Evolutionary conservation across 805 yeast genomes (phyloP).

Genomic region (Spathaspora sp.): DNA sequence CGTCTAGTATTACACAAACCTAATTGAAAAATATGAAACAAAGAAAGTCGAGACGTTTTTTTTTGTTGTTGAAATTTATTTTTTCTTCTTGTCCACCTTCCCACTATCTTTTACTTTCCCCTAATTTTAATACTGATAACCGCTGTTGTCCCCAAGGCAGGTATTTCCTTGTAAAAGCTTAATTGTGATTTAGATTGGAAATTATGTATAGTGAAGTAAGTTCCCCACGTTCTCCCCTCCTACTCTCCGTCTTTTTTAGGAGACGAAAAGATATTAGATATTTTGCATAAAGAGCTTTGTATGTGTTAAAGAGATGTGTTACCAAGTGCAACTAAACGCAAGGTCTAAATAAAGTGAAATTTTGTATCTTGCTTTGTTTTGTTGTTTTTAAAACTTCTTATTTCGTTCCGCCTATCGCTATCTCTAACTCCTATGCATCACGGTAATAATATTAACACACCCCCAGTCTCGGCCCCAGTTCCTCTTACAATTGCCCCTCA

Average conservation of each 20-base stretch:
- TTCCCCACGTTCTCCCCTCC: not conserved
- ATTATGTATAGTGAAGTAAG: not conserved
- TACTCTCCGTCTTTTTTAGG: not conserved
- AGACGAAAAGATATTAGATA: too few species aligned
- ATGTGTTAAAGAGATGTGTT: too few species aligned
- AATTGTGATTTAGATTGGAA: not conserved
- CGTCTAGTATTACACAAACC: not conserved
- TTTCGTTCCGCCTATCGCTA: not conserved
- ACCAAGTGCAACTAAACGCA: too few species aligned
- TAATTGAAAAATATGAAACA: not conserved
- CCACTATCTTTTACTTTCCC: not conserved
- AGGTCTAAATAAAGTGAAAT: too few species aligned
- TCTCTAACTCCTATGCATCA: not conserved
- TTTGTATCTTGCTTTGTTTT: too few species aligned
- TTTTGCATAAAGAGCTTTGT: too few species aligned
- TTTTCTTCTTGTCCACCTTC: not conserved
- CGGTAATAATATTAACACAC: too few species aligned
- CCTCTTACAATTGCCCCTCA: too few species aligned
- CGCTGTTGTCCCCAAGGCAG: not conserved
- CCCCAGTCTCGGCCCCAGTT: too few species aligned
- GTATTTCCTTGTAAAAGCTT: not conserved
- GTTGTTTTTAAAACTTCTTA: too few species aligned
- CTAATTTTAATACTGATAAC: not conserved
- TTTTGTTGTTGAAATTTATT: not conserved
- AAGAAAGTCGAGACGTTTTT: constrained; percentile 2